phyloP scores from a whole-genome alignment of 2,329 filamentous ascomycete species.

The Neobulgaria alba region DNA sequence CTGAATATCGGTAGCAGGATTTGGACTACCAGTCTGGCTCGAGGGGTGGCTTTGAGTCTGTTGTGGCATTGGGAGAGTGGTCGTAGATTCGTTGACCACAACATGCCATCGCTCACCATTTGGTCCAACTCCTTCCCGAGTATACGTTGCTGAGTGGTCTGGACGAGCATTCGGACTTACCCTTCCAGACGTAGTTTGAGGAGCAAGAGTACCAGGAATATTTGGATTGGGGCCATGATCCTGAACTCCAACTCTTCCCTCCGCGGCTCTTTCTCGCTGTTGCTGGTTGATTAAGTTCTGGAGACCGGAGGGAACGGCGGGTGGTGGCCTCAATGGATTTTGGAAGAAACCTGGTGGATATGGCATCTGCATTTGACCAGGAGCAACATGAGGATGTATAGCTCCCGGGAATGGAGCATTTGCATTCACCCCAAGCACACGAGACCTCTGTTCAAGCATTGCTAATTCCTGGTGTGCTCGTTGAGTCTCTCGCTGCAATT shows the following conservation, averaged over 20 bases:
- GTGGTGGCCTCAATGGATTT: constrained; percentile 12
- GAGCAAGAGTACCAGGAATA: constrained; percentile 16
- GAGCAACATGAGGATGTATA: constrained; percentile 4
- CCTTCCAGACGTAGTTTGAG: constrained; percentile 19
- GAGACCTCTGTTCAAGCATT: constrained; percentile 16
- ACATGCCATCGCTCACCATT: constrained; percentile 45
- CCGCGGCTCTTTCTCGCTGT: constrained; percentile 21
- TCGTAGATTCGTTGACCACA: constrained; percentile 39
- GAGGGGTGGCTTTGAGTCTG: constrained; percentile 11
- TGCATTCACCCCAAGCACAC: constrained; percentile 3
- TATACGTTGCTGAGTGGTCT: constrained; percentile 35
- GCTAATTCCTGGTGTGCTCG: constrained; percentile 32
- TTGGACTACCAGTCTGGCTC: constrained; percentile 2
- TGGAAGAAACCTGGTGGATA: constrained; percentile 11
- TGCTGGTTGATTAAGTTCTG: constrained; percentile 23
- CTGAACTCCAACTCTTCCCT: constrained; percentile 19
- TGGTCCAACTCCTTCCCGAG: constrained; percentile 40
- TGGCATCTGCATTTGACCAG: constrained; percentile 2
- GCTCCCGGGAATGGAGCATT: neutral
- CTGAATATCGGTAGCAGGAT: constrained; percentile 22
- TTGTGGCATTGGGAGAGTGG: constrained; percentile 17
- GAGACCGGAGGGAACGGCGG: constrained; percentile 9
- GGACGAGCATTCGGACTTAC: constrained; percentile 26
- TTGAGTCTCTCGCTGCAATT: constrained; percentile 40
- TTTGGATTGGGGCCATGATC: constrained; percentile 10